Conservation (phyloP, 768 basidiomycete species). For the Termitomyces sp. region DNA sequence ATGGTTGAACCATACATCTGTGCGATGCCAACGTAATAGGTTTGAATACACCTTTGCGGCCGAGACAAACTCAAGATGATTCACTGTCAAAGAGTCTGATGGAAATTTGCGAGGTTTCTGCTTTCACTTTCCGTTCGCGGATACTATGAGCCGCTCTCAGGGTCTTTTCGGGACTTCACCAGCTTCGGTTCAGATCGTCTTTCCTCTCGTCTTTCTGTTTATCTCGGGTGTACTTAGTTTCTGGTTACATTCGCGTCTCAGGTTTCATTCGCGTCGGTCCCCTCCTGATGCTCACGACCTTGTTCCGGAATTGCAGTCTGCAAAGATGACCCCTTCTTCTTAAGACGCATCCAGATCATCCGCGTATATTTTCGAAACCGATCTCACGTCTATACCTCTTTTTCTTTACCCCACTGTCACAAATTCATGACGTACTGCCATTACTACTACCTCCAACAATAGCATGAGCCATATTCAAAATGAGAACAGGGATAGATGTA, state of each 20-base stretch:
- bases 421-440: neutral
- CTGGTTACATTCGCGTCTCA: neutral
- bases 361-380: neutral
- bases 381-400: neutral
- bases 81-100: neutral
- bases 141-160: neutral
- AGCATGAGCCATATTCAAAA: neutral
- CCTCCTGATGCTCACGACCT: neutral
- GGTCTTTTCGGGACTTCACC: neutral
- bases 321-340: neutral
- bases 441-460: neutral
- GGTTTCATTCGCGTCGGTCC: neutral
- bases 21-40: neutral
- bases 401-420: neutral
- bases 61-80: neutral
- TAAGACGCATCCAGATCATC: neutral
- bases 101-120: neutral
- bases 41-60: neutral
- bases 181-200: neutral
- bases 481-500: neutral
- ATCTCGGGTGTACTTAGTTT: neutral
- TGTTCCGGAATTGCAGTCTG: neutral
- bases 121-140: neutral
- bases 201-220: neutral
- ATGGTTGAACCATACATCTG: neutral